These are phyloP conservation scores for Phytophthora multivora DNA, from an alignment of 352 stramenopile genomes.

Conservation along the genomic window DNA sequence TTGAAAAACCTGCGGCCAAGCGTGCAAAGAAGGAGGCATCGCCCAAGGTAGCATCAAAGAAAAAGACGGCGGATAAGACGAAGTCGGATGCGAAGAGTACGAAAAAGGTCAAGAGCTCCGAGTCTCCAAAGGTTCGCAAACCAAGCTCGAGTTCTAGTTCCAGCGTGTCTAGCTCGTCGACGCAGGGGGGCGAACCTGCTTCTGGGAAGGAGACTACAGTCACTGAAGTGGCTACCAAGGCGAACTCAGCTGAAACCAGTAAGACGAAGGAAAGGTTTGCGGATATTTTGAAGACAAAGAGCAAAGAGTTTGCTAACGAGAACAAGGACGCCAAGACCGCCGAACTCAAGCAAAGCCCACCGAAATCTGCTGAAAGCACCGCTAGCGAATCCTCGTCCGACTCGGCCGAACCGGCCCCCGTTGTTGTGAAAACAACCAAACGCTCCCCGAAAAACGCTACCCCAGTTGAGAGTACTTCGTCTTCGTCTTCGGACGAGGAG, in stretches of 20 bases:
- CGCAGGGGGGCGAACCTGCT: conserved; percentile 13
- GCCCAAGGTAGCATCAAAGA: conserved; percentile 17
- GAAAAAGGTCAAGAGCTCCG: conserved; percentile 18
- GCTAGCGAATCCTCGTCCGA: conserved; percentile 42
- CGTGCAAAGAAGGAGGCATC: conserved; percentile 39
- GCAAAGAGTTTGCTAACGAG: conserved; percentile 5
- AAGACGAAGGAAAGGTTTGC: conserved; percentile 42
- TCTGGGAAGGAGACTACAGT: conserved; percentile 30
- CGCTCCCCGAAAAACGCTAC: conserved; percentile 19
- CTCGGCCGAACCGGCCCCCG: conserved; percentile 4
- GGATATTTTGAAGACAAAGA: conserved; percentile 24
- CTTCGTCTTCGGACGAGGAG: conserved; percentile 61
- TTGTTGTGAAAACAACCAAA: conserved; percentile 24
- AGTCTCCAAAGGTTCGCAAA: conserved; percentile 3
- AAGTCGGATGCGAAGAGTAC: conserved; percentile 24
- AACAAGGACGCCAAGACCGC: conserved; percentile 11
- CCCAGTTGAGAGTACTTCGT: conserved; percentile 33
- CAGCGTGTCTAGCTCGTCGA: conserved; percentile 16
- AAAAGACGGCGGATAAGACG: conserved; percentile 6
- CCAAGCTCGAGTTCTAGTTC: conserved; percentile 19
- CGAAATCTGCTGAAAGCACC: conserved; percentile 32
- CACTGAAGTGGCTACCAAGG: conserved; percentile 19
- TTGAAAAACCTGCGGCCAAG: conserved; percentile 40
- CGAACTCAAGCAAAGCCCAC: conserved; percentile 24
- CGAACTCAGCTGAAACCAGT: conserved; percentile 41